phyloP scores from a whole-genome alignment of 257 asterid genomes.

The Schizonepeta tenuifolia region DNA sequence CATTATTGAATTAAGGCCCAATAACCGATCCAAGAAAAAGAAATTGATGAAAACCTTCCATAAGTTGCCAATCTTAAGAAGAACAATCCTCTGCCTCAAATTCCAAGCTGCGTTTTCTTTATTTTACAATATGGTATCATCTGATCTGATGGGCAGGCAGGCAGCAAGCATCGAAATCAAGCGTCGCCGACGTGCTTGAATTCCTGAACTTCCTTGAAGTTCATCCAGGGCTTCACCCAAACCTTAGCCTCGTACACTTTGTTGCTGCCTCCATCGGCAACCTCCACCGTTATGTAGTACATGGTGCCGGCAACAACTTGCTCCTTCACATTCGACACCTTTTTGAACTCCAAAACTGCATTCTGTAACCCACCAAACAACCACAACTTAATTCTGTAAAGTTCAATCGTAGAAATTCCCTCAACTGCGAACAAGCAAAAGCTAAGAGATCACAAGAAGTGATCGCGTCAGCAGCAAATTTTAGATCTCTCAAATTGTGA shows the following conservation, averaged over 20 bases:
- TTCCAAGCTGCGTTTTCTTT: slow-evolving; percentile 13
- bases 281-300: slow-evolving; percentile 79
- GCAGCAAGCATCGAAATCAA: slow-evolving; percentile 36
- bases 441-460: background rate
- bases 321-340: slow-evolving; percentile 74
- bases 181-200: slow-evolving; percentile 71
- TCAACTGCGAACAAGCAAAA: no score
- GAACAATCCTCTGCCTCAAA: slow-evolving; percentile 22
- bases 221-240: slow-evolving; percentile 89
- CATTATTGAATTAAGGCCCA: slow-evolving; percentile 34
- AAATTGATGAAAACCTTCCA: slow-evolving; percentile 13
- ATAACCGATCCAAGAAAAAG: background rate
- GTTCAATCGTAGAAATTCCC: background rate
- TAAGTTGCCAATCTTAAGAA: background rate
- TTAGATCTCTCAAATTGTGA: slow-evolving; percentile 23
- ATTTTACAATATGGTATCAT: slow-evolving; percentile 10
- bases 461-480: background rate
- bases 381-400: no score
- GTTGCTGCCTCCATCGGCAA: slow-evolving; percentile 58
- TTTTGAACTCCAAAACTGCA: slow-evolving; percentile 63
- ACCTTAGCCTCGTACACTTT: slow-evolving; percentile 87
- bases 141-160: background rate
- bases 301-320: slow-evolving; percentile 82
- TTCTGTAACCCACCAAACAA: slow-evolving; percentile 66
- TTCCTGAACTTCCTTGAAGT: slow-evolving; percentile 84